Evolutionary conservation across 345 rosid genomes (phyloP), one percentile per base, ranked within the genome.

Genomic region (Microcos paniculata): DNA sequence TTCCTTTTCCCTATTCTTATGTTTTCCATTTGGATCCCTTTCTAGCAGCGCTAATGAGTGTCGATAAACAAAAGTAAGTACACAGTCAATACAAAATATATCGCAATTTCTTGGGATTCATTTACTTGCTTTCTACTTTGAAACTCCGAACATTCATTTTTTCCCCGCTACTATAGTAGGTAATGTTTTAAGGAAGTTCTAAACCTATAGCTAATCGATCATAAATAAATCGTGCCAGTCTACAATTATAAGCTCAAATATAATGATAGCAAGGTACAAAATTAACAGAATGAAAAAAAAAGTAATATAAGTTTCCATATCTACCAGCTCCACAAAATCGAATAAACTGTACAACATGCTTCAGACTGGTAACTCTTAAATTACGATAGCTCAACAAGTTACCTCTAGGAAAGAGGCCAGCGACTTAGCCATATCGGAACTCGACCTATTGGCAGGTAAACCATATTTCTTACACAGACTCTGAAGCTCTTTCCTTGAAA

Each of bases 401-500:
- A 88, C 96, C 91, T 81, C 84, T 31, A 81, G 78, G 75, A 46
- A 83, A 78, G 85, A 85, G 75, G 83, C 81, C 62, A 93, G 76
- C 30, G 85, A 85, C 77, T 82, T 83, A 62, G 88, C 93, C 92
- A 93, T 85, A 62, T 90, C 90, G 1, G 78, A 81, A 56, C 83
- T 91, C 11, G 96, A 88, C 81, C 83, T 88, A 80, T 88, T 86
- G 19, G 96, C 90, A 31, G 96, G 98, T 79, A 93, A 82, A 59
- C 89, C 86, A 81, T 80, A 86, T 65, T 78, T 84, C 85, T 88
- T 91, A 84, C 98, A 91, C 76, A 90, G 71, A 82, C 83, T 85
- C 66, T 90, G 93, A 74, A 93, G 96, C 80, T 91, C 93, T 86
- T 85, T 91, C 84, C 96, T 80, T 13, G 98, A 81, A 76, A 83